These are phyloP conservation scores for Penicillium macrosclerotiorum DNA, from an alignment of 495 filamentous ascomycete genomes.

Conservation along the genomic window DNA sequence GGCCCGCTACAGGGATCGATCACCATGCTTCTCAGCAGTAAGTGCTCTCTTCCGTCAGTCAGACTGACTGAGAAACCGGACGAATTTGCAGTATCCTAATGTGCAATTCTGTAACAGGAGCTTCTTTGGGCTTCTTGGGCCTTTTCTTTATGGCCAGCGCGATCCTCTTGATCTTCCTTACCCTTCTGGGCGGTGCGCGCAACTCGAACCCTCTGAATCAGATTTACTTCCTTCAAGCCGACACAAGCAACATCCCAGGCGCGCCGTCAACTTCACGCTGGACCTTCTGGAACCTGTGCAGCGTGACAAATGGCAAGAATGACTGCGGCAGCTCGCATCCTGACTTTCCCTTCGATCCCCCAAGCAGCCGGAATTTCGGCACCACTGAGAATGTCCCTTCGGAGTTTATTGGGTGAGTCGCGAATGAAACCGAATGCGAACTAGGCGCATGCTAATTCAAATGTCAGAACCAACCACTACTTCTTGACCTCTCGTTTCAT, in stretches of 20 bases:
- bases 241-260: slow-evolving; percentile 66
- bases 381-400: slow-evolving; percentile 55
- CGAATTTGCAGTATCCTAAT: slow-evolving; percentile 5
- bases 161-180: slow-evolving; percentile 74
- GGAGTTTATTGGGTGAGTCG: slow-evolving; percentile 52
- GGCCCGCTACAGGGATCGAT: not conserved
- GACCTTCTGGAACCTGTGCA: slow-evolving; percentile 83
- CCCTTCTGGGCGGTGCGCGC: slow-evolving; percentile 68
- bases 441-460: slow-evolving; percentile 13
- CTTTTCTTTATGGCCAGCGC: slow-evolving; percentile 74
- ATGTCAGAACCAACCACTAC: slow-evolving; percentile 52
- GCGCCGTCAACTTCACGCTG: slow-evolving; percentile 69
- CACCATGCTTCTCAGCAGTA: slow-evolving; percentile 39
- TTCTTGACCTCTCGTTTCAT: slow-evolving; percentile 67
- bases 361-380: slow-evolving; percentile 54
- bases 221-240: slow-evolving; percentile 79
- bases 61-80: not conserved
- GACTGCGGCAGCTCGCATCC: slow-evolving; percentile 53
- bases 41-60: not conserved
- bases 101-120: slow-evolving; percentile 29
- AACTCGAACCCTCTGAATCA: slow-evolving; percentile 61
- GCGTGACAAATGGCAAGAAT: slow-evolving; percentile 53
- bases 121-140: slow-evolving; percentile 55
- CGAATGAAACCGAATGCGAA: not conserved
- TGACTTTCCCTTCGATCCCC: slow-evolving; percentile 65